phyloP scores from a whole-genome alignment of 1,284 basidiomycete species.

The Ceratobasidium sp. region DNA sequence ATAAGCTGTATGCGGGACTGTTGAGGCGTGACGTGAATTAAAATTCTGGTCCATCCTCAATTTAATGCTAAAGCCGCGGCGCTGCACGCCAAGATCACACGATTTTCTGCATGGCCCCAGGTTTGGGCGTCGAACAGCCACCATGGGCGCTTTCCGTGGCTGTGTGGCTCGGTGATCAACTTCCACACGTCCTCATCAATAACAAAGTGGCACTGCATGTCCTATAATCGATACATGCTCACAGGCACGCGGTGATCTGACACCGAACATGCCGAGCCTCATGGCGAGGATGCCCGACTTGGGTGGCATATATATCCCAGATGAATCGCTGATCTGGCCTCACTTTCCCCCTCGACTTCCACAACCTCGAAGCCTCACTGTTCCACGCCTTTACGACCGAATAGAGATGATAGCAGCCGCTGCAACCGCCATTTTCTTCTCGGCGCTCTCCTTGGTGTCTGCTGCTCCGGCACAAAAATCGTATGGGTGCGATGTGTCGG shows the following conservation, averaged over 20 bases:
- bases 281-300: not conserved
- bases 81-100: not conserved
- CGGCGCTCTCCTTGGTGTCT: constrained; percentile 13
- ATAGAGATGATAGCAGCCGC: constrained; percentile 19
- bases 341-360: constrained; percentile 8
- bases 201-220: constrained; percentile 16
- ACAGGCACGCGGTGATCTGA: constrained; percentile 5
- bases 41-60: not conserved
- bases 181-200: constrained; percentile 15
- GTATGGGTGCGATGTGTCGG: constrained; percentile 30
- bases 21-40: not conserved
- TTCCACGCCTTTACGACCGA: not conserved
- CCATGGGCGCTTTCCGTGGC: constrained; percentile 2
- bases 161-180: constrained; percentile 22
- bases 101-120: not conserved
- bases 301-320: not conserved
- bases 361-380: not conserved
- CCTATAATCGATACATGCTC: not conserved
- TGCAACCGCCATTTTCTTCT: not conserved
- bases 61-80: not conserved
- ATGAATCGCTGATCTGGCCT: not conserved
- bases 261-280: constrained; percentile 1
- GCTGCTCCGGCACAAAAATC: constrained; percentile 23
- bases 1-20: not conserved
- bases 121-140: constrained; percentile 7